phyloP scores from a whole-genome alignment of 176 grass and related monocot species.

The barley (Hordeum vulgare) region DNA sequence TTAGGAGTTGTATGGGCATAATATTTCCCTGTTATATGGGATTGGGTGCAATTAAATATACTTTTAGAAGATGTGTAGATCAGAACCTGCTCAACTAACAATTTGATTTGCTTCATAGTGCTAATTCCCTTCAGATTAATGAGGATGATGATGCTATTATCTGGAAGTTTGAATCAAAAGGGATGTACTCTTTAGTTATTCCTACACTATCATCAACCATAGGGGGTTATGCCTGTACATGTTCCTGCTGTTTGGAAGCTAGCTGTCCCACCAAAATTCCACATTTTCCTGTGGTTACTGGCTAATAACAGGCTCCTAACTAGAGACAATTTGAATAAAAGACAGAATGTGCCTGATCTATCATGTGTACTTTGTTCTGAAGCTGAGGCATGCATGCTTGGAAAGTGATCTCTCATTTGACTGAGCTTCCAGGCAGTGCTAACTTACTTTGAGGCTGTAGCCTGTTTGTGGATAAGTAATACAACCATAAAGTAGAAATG shows the following conservation, averaged over 20 bases:
- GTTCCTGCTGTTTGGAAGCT: background rate
- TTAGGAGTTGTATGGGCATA: background rate
- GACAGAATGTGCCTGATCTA: background rate
- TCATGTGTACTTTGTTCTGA: background rate
- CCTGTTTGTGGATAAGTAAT: background rate
- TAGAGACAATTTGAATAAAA: background rate
- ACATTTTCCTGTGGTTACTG: background rate
- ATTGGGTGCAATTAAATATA: background rate
- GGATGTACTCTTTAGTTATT: background rate
- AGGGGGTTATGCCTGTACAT: background rate
- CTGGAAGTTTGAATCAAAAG: background rate
- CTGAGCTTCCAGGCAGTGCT: background rate
- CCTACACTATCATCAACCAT: background rate
- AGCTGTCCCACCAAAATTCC: background rate
- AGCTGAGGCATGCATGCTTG: background rate
- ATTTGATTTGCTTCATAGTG: background rate
- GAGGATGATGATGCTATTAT: background rate
- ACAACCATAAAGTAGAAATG: background rate
- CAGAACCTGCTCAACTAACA: background rate
- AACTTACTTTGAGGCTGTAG: background rate
- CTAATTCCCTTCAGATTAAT: background rate
- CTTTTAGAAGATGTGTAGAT: background rate
- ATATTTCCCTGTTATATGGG: background rate
- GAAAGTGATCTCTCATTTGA: background rate
- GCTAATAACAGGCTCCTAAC: background rate